Conservation (phyloP, 345 rosid genomes). For the Anacardium occidentale region DNA sequence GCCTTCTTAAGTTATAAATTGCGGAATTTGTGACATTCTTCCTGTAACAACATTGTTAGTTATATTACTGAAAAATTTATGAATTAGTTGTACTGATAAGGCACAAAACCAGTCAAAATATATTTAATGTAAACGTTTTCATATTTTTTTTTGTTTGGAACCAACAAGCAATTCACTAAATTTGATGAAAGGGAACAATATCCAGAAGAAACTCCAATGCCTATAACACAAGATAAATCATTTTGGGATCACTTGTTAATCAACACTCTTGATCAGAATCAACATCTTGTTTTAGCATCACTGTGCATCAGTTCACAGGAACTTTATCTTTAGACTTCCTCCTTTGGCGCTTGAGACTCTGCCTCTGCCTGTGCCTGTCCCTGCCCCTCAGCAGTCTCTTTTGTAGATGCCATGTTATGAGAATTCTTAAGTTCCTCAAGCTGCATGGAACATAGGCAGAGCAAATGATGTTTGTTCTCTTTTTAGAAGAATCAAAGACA, state of each 20-base stretch:
- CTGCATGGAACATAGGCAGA: slow-evolving; percentile 34
- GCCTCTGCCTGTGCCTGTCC: background rate
- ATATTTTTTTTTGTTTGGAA: background rate
- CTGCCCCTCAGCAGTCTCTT: slow-evolving; percentile 36
- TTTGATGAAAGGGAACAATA: background rate
- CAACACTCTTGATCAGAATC: background rate
- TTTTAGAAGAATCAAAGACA: background rate
- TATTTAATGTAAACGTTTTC: background rate
- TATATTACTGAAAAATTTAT: background rate
- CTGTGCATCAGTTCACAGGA: slow-evolving; percentile 3
- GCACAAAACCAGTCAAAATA: background rate
- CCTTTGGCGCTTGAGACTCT: slow-evolving; percentile 26
- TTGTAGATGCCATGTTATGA: slow-evolving; percentile 22
- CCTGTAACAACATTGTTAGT: background rate
- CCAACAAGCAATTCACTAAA: background rate
- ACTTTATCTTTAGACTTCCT: slow-evolving; percentile 28
- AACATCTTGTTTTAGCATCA: background rate
- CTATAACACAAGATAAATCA: background rate
- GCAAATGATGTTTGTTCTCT: background rate
- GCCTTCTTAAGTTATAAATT: background rate
- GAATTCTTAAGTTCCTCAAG: slow-evolving; percentile 49
- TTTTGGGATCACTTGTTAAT: background rate
- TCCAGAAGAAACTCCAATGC: background rate
- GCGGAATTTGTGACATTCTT: background rate
- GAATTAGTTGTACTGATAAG: background rate